These are phyloP conservation scores for Panus rudis DNA, from an alignment of 768 basidiomycete genomes.

Conservation along the genomic window DNA sequence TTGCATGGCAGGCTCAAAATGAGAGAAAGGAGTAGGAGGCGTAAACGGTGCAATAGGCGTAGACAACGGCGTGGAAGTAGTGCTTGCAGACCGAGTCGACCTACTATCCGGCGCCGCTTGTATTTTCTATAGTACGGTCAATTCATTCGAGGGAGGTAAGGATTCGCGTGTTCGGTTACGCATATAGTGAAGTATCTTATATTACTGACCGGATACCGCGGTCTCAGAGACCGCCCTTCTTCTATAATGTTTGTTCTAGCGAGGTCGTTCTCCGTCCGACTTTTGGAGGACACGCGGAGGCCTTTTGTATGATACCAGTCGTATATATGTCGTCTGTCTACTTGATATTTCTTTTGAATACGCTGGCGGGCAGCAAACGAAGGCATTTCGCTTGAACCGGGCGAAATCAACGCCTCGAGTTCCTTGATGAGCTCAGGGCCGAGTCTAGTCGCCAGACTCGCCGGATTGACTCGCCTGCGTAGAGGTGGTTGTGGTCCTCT, in stretches of 20 bases:
- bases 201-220: neutral
- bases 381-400: slow-evolving; percentile 70
- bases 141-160: too few species aligned
- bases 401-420: slow-evolving; percentile 62
- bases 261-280: slow-evolving; percentile 17
- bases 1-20: neutral
- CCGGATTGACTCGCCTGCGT: slow-evolving; percentile 54
- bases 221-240: neutral
- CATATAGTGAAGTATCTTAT: slow-evolving; percentile 10
- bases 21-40: neutral
- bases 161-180: too few species aligned
- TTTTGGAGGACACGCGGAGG: slow-evolving; percentile 19
- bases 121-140: too few species aligned
- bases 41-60: slow-evolving; percentile 1
- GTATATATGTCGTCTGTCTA: slow-evolving; percentile 70
- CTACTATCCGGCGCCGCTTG: too few species aligned
- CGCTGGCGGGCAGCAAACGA: slow-evolving; percentile 62
- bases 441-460: slow-evolving; percentile 59
- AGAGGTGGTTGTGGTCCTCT: slow-evolving; percentile 13
- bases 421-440: slow-evolving; percentile 62
- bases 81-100: neutral
- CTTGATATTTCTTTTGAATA: slow-evolving; percentile 61
- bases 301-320: slow-evolving; percentile 68
- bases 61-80: slow-evolving; percentile 4
- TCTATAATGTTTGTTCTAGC: neutral